Base-by-base conservation (phyloP, 2,329 filamentous ascomycete genomes). In the Scytalidium sp. region DNA sequence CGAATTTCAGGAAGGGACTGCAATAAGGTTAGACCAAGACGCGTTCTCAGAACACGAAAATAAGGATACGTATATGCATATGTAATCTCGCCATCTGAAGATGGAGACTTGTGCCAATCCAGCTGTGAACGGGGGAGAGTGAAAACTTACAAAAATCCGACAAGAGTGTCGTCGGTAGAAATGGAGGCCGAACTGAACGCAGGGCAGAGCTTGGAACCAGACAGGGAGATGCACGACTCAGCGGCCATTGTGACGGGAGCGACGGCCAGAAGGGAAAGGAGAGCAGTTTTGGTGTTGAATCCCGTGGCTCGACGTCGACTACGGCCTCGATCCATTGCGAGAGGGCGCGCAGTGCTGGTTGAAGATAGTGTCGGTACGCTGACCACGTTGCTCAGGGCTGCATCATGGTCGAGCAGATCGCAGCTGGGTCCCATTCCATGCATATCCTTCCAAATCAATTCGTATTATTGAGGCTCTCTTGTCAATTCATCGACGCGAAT, bases 1-100 rank as follows among this genome's bases (percentile, higher is more conserved):
- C 94, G 67, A 80, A 89, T 56, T 83, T 75, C 57, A 99, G 80
- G 67, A 97, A 99, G 43, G 91, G 85, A 71, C 92, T 96, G 64
- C 43, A 49, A 32, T 17, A 21, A 15, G 11, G 25, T 48, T n/a
- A n/a, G n/a, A n/a, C n/a, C n/a, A n/a, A n/a, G n/a, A n/a, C n/a
- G n/a, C n/a, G n/a, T n/a, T n/a, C n/a, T n/a, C n/a, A n/a, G n/a
- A n/a, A n/a, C n/a, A n/a, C n/a, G n/a, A n/a, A n/a, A n/a, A n/a
- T n/a, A n/a, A n/a, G n/a, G n/a, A n/a, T n/a, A n/a, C n/a, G n/a
- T n/a, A n/a, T n/a, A n/a, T n/a, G n/a, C n/a, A n/a, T n/a, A n/a
- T n/a, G n/a, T n/a, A n/a, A n/a, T n/a, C n/a, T n/a, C n/a, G n/a
- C n/a, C n/a, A n/a, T n/a, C n/a, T 55, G 41, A 56, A 51, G 46